Conservation (phyloP, 768 basidiomycete genomes). For the Russula earlei region DNA sequence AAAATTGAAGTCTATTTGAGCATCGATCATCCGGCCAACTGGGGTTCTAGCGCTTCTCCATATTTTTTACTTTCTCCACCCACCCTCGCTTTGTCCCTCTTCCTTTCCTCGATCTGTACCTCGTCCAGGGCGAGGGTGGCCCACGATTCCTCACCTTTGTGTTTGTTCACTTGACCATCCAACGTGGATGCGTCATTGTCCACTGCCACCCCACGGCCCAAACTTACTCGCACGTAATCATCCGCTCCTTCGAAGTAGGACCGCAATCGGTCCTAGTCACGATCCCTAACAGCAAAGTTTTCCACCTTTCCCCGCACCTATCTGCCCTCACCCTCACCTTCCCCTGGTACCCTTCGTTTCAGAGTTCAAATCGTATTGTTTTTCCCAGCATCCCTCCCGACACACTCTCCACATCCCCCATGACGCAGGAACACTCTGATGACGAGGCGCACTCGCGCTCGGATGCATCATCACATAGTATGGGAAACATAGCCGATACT, state of each 20-base stretch:
- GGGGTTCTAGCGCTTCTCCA: constrained; percentile 3
- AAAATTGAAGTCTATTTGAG: constrained; percentile 12
- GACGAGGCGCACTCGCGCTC: constrained; percentile 13
- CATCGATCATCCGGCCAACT: constrained; percentile 12
- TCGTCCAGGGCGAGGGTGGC: constrained; percentile 8
- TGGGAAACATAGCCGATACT: constrained; percentile 44
- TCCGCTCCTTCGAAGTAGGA: constrained; percentile 13
- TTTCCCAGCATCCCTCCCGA: neutral
- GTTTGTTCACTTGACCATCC: neutral
- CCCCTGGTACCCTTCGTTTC: neutral
- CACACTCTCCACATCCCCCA: neutral
- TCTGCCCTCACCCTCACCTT: neutral
- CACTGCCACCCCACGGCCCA: constrained; percentile 2
- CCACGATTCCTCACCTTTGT: constrained; percentile 1
- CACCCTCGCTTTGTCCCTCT: neutral
- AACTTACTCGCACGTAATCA: constrained; percentile 17
- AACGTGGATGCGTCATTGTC: constrained; percentile 14
- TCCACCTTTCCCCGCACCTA: constrained; percentile 3
- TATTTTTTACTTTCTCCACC: constrained; percentile 1
- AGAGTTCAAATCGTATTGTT: neutral
- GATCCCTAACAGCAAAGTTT: constrained; percentile 5
- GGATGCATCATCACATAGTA: constrained; percentile 22
- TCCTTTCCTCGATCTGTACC: neutral
- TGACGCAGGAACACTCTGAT: constrained; percentile 15
- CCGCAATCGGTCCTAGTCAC: constrained; percentile 11